A percentile compares a stretch with the other conserved stretches of the same genome.
Evolutionary conservation across 257 asterid species (phyloP).

Genomic region (Nicotiana tomentosiformis): DNA sequence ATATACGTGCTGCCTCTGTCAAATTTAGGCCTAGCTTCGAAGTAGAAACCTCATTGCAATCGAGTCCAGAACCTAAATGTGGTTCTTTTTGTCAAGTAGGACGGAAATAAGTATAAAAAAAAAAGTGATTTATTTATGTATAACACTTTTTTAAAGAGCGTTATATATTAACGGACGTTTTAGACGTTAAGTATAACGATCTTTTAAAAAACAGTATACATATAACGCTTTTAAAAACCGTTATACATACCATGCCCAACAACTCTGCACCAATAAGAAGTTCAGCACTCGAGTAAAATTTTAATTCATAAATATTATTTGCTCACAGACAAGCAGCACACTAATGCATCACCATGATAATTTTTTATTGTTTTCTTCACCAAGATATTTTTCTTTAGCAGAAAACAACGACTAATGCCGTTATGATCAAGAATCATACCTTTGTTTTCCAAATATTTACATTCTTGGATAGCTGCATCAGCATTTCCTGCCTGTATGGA

Average conservation of each 20-base stretch:
- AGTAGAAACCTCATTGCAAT: background rate
- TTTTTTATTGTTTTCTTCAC: background rate
- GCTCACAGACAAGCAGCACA: slow-evolving; percentile 4
- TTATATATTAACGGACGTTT: too few species aligned
- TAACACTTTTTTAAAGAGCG: too few species aligned
- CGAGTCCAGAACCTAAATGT: too few species aligned
- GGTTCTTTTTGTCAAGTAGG: too few species aligned
- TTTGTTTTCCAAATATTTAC: slow-evolving; percentile 58
- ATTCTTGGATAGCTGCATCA: slow-evolving; percentile 65
- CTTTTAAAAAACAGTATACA: too few species aligned
- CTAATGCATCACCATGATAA: background rate
- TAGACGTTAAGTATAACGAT: too few species aligned
- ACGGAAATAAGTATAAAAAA: too few species aligned
- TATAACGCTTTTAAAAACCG: too few species aligned
- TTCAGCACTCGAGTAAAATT: background rate
- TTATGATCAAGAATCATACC: slow-evolving; percentile 41
- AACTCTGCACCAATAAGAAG: background rate
- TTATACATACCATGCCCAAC: background rate
- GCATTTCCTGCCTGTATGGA: slow-evolving; percentile 71
- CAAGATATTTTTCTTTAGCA: background rate
- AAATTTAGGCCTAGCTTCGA: background rate
- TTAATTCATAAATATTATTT: background rate
- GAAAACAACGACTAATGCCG: background rate
- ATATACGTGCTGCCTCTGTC: background rate
- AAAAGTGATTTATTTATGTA: too few species aligned